Percentiles rank a stretch among this genome's conserved stretches.
Evolutionary conservation across 2,329 filamentous ascomycete species (phyloP).

Genomic region (Harringtonia lauricola): DNA sequence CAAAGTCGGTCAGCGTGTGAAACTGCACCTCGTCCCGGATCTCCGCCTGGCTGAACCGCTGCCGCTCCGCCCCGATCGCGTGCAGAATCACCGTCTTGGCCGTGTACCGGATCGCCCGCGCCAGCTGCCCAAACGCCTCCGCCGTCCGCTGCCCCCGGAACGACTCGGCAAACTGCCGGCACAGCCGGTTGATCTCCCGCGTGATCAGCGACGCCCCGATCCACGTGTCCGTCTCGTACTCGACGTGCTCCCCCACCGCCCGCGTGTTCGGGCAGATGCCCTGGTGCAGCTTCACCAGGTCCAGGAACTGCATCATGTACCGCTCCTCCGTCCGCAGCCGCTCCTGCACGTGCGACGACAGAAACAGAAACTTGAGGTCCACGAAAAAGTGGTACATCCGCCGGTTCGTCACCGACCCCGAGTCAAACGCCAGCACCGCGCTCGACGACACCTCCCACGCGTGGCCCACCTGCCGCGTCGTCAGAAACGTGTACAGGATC

Average conservation of each 20-base stretch:
- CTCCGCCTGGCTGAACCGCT: conserved; percentile 75
- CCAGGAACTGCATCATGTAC: conserved; percentile 89
- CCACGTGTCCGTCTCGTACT: conserved; percentile 97
- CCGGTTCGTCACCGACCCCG: conserved; percentile 87
- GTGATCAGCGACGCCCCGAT: conserved; percentile 93
- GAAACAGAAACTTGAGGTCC: conserved; percentile 83
- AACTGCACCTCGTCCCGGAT: conserved; percentile 80
- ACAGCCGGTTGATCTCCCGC: conserved; percentile 86
- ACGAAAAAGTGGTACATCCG: conserved; percentile 97
- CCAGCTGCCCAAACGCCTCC: conserved; percentile 54
- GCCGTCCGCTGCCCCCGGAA: conserved; percentile 62
- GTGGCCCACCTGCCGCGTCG: conserved; percentile 88
- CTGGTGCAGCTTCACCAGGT: conserved; percentile 91
- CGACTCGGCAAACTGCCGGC: conserved; percentile 76
- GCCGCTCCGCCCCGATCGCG: conserved; percentile 79
- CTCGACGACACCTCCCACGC: conserved; percentile 79
- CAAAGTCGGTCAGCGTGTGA: conserved; percentile 65
- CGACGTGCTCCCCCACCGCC: conserved; percentile 88
- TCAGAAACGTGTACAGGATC: conserved; percentile 94
- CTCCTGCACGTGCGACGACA: conserved; percentile 78
- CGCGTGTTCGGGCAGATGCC: conserved; percentile 92
- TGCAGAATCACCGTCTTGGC: conserved; percentile 80
- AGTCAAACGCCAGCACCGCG: conserved; percentile 84
- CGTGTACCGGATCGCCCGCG: conserved; percentile 59
- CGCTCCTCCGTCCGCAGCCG: conserved; percentile 71